These are phyloP conservation scores for Cutaneotrichosporon dermatis DNA, from an alignment of 1,284 basidiomycete genomes.

Conservation along the genomic window DNA sequence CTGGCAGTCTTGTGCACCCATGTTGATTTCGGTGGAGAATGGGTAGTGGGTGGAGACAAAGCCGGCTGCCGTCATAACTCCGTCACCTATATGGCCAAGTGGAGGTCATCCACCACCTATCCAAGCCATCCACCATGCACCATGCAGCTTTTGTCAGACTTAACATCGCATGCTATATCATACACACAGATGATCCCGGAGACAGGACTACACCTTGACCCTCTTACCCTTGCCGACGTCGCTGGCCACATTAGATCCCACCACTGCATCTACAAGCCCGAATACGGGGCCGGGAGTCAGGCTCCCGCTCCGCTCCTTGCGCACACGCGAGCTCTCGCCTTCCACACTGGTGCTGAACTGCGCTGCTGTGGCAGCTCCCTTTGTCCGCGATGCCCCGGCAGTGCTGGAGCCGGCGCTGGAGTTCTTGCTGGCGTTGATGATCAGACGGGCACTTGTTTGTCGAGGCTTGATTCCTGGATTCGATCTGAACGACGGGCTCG, in stretches of 20 bases:
- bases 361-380: not conserved
- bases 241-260: constrained; percentile 4
- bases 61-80: too few species aligned
- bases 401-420: not conserved
- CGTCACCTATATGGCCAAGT: too few species aligned
- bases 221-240: constrained; percentile 30
- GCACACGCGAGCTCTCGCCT: constrained; percentile 12
- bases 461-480: constrained; percentile 39
- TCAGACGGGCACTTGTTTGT: constrained; percentile 35
- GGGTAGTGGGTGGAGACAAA: too few species aligned
- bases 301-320: constrained; percentile 37
- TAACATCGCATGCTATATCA: not conserved
- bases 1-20: not conserved
- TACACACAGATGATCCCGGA: not conserved
- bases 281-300: constrained; percentile 27
- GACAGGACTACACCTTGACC: constrained; percentile 24
- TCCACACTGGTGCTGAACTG: constrained; percentile 1
- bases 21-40: not conserved
- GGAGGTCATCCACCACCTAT: too few species aligned
- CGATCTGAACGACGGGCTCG: constrained; percentile 21
- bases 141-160: not conserved
- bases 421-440: constrained; percentile 27
- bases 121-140: too few species aligned
- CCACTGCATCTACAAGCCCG: constrained; percentile 17
- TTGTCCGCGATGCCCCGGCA: not conserved